Evolutionary conservation across 2,329 filamentous ascomycete species (phyloP).

Genomic region (Xylaria multiplex): DNA sequence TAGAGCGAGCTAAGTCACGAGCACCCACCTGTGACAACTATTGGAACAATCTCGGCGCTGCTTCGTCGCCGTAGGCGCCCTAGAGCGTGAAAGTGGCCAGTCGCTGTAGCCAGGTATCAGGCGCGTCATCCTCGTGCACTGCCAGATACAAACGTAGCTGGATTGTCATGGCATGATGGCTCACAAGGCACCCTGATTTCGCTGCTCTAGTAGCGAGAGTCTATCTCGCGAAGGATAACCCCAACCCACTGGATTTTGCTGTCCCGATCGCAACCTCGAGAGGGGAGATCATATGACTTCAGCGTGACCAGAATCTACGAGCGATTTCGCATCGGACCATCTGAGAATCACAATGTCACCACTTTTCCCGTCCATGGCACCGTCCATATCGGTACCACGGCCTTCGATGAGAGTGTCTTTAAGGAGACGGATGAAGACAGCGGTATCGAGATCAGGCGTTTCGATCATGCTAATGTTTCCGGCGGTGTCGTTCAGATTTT

Average conservation of each 20-base stretch:
- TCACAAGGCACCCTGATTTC: neutral
- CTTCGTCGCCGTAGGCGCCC: neutral
- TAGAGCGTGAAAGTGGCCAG: neutral
- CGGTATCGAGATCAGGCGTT: conserved; percentile 80
- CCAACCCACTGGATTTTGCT: neutral
- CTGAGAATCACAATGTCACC: conserved; percentile 75
- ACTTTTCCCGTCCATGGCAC: conserved; percentile 65
- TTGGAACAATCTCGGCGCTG: neutral
- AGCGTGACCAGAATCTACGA: conserved; percentile 65
- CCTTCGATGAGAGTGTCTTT: conserved; percentile 68
- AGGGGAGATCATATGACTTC: conserved; percentile 64
- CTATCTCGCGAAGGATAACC: neutral
- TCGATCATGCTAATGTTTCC: conserved; percentile 95
- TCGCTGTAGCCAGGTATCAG: neutral
- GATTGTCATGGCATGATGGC: neutral
- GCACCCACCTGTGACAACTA: conserved; percentile 16
- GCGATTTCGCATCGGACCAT: conserved; percentile 76
- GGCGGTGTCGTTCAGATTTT: conserved; percentile 88
- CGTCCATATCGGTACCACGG: conserved; percentile 72
- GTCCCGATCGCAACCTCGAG: neutral
- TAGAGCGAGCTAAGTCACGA: neutral
- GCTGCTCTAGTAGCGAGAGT: neutral
- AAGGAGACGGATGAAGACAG: conserved; percentile 84
- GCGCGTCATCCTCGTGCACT: neutral
- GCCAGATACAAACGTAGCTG: neutral